phyloP scores from a whole-genome alignment of 768 basidiomycete genomes.

The Trichaptum fuscoviolaceum region DNA sequence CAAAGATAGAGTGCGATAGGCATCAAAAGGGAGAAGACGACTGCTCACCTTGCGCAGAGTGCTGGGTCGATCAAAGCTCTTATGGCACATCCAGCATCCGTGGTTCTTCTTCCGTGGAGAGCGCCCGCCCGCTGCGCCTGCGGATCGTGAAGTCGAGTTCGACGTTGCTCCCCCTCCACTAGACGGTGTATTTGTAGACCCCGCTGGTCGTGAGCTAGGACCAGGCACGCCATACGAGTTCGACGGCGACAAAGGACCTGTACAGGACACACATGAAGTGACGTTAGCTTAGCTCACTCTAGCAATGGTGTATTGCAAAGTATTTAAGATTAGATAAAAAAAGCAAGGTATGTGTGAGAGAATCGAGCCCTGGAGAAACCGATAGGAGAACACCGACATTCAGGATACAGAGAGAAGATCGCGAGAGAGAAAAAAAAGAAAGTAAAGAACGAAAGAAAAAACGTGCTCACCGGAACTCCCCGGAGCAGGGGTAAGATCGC shows the following conservation, averaged over 20 bases:
- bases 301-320: background rate
- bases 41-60: conserved; percentile 9
- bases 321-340: background rate
- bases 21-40: background rate
- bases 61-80: conserved; percentile 13
- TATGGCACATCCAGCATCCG: conserved; percentile 12
- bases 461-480: background rate
- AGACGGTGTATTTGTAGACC: background rate
- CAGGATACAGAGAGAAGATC: background rate
- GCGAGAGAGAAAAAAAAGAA: background rate
- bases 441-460: background rate
- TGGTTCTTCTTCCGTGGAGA: conserved; percentile 8
- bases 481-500: background rate
- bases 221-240: background rate
- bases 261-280: background rate
- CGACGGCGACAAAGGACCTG: background rate
- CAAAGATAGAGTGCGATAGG: background rate
- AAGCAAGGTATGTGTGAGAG: background rate
- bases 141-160: too few species aligned
- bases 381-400: background rate
- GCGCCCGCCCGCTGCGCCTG: background rate
- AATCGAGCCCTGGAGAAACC: background rate
- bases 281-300: background rate
- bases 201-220: background rate
- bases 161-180: background rate